phyloP scores from a whole-genome alignment of 2,329 filamentous ascomycete species.

The Aspergillus felis region DNA sequence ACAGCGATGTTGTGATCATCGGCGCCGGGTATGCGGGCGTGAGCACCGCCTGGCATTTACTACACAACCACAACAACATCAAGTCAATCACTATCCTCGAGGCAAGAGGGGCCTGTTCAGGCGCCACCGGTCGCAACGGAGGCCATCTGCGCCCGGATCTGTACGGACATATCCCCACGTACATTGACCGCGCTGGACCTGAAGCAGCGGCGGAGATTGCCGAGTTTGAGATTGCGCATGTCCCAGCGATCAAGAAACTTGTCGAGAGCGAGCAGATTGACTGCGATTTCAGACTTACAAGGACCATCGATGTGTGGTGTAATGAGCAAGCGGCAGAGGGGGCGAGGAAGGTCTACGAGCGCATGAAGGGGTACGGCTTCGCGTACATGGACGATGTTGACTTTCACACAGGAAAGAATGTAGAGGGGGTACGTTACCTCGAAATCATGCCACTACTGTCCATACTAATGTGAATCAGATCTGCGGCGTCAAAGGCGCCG shows the following conservation, averaged over 20 bases:
- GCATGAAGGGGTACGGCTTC: slow-evolving; percentile 23
- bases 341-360: slow-evolving; percentile 21
- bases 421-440: slow-evolving; percentile 24
- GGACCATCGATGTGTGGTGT: slow-evolving; percentile 38
- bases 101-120: slow-evolving; percentile 37
- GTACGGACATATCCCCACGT: slow-evolving; percentile 34
- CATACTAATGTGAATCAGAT: slow-evolving; percentile 15
- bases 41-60: slow-evolving; percentile 40
- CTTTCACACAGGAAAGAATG: slow-evolving; percentile 22
- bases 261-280: slow-evolving; percentile 41
- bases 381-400: slow-evolving; percentile 29
- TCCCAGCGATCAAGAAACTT: slow-evolving; percentile 37
- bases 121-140: slow-evolving; percentile 43
- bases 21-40: slow-evolving; percentile 46
- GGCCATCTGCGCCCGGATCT: slow-evolving; percentile 43
- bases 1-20: slow-evolving; percentile 43
- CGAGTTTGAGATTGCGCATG: slow-evolving; percentile 38
- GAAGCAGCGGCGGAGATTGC: slow-evolving; percentile 36
- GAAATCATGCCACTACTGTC: background rate
- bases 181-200: slow-evolving; percentile 29
- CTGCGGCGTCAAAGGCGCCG: slow-evolving; percentile 39
- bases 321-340: slow-evolving; percentile 27
- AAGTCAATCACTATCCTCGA: slow-evolving; percentile 35
- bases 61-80: slow-evolving; percentile 15
- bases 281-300: slow-evolving; percentile 40